Conservation (phyloP, 768 basidiomycete genomes). For the Mycena chlorophos region DNA sequence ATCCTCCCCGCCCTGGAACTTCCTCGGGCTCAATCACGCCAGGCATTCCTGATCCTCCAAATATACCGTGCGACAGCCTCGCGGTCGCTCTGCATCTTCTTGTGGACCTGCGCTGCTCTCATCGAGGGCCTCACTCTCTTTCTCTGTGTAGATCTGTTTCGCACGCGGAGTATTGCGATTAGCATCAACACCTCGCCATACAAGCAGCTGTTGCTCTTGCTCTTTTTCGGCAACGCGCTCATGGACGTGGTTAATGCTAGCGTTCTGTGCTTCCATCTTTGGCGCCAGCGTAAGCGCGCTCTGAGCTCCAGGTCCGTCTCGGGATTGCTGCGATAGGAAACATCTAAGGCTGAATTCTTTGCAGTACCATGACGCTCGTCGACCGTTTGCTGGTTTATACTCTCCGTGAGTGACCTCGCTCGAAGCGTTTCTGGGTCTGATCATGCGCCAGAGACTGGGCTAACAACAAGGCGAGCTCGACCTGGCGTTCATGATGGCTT, state of each 20-base stretch:
- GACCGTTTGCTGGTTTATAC: too few relatives aligned
- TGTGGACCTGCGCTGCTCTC: constrained; percentile 9
- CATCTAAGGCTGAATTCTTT: too few relatives aligned
- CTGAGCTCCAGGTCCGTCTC: constrained; percentile 9
- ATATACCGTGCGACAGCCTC: constrained; percentile 12
- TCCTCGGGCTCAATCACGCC: background rate
- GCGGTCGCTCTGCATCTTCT: constrained; percentile 7
- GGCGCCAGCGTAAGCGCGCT: constrained; percentile 5
- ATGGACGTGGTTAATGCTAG: constrained; percentile 15
- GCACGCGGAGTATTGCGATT: constrained; percentile 2
- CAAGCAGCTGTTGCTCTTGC: constrained; percentile 5
- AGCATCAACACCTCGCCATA: background rate
- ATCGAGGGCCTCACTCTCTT: constrained; percentile 7
- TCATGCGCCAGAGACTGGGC: too few relatives aligned
- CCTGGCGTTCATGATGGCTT: too few relatives aligned
- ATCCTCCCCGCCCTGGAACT: background rate
- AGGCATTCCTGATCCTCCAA: constrained; percentile 15
- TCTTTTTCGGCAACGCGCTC: constrained; percentile 17
- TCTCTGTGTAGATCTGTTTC: constrained; percentile 8
- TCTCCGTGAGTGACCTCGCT: too few relatives aligned
- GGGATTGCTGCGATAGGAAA: too few relatives aligned
- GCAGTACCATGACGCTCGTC: too few relatives aligned
- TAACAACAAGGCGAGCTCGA: too few relatives aligned
- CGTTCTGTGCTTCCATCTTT: constrained; percentile 15
- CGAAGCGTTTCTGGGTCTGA: too few relatives aligned